A percentile compares a stretch with the other conserved stretches of the same genome.
phyloP scores from a whole-genome alignment of 202 grass and related monocot species.

The Schoenoplectus tabernaemontani region DNA sequence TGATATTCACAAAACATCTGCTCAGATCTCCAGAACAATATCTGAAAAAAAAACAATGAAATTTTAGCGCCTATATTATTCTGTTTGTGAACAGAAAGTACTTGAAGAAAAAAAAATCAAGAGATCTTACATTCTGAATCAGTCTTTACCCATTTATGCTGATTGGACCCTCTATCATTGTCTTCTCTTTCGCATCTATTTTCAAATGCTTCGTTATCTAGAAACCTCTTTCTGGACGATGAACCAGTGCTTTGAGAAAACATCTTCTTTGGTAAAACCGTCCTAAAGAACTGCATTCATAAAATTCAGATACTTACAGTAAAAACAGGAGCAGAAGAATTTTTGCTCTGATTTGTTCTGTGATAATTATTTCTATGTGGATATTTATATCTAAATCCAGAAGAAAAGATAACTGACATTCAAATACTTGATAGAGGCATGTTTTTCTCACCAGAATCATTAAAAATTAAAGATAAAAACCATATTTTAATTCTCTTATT shows the following conservation, averaged over 20 bases:
- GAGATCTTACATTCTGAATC: constrained; percentile 86
- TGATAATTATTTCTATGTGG: background rate
- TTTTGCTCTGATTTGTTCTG: too few species aligned
- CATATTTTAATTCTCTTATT: background rate
- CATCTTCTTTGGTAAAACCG: constrained; percentile 49
- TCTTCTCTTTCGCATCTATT: constrained; percentile 27
- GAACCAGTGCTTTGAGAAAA: constrained; percentile 15
- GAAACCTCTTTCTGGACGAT: constrained; percentile 27
- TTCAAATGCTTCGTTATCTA: constrained; percentile 38
- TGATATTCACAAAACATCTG: constrained; percentile 3
- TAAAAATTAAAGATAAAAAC: background rate
- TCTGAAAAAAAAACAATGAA: constrained; percentile 30
- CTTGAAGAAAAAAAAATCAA: background rate
- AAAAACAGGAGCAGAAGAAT: background rate
- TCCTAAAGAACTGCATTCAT: constrained; percentile 37
- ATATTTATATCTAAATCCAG: background rate
- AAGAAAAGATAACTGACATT: background rate
- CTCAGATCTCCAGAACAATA: constrained; percentile 69
- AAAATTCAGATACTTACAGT: background rate
- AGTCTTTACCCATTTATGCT: constrained; percentile 70
- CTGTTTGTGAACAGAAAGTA: background rate
- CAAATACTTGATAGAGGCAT: background rate
- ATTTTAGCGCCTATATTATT: background rate
- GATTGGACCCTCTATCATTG: constrained; percentile 30
- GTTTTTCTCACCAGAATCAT: background rate